phyloP scores from a whole-genome alignment of 1,284 basidiomycete species.

The Rhodofomes roseus region DNA sequence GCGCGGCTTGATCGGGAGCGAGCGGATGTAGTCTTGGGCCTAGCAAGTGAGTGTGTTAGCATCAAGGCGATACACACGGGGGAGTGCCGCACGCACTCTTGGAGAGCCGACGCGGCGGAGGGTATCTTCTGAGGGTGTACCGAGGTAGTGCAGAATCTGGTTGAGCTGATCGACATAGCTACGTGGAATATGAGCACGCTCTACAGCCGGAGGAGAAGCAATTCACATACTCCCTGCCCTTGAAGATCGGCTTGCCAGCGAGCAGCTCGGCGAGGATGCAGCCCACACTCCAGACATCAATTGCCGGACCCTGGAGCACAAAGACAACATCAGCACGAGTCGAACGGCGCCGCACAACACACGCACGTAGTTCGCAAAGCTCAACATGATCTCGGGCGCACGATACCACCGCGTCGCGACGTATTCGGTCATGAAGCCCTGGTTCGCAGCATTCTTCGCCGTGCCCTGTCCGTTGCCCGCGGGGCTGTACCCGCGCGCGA shows the following conservation, averaged over 20 bases:
- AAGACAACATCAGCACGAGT: not conserved
- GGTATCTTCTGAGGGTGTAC: slow-evolving; percentile 96
- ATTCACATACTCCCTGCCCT: slow-evolving; percentile 83
- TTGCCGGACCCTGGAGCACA: slow-evolving; percentile 64
- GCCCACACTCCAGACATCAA: slow-evolving; percentile 98
- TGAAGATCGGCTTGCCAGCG: slow-evolving; percentile 97
- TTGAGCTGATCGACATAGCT: slow-evolving; percentile 98
- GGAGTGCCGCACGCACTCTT: slow-evolving; percentile 47
- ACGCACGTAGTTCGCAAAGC: slow-evolving; percentile 91
- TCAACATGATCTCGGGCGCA: slow-evolving; percentile 96
- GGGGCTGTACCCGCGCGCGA: slow-evolving; percentile 92
- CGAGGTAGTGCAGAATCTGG: slow-evolving; percentile 96
- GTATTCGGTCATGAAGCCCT: slow-evolving; percentile 99
- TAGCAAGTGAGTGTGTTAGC: slow-evolving; percentile 27
- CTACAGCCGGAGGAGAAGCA: not conserved
- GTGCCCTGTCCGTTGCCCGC: slow-evolving; percentile 44
- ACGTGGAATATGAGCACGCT: not conserved
- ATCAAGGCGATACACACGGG: not conserved
- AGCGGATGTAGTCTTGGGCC: slow-evolving; percentile 98
- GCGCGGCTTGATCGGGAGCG: slow-evolving; percentile 92
- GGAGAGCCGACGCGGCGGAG: slow-evolving; percentile 93
- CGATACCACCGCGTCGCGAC: slow-evolving; percentile 98
- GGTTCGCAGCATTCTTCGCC: slow-evolving; percentile 62
- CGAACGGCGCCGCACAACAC: not conserved
- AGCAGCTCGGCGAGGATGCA: slow-evolving; percentile 97